phyloP scores from a whole-genome alignment of 1,139 yeast species.

The Diutina siamensis region DNA sequence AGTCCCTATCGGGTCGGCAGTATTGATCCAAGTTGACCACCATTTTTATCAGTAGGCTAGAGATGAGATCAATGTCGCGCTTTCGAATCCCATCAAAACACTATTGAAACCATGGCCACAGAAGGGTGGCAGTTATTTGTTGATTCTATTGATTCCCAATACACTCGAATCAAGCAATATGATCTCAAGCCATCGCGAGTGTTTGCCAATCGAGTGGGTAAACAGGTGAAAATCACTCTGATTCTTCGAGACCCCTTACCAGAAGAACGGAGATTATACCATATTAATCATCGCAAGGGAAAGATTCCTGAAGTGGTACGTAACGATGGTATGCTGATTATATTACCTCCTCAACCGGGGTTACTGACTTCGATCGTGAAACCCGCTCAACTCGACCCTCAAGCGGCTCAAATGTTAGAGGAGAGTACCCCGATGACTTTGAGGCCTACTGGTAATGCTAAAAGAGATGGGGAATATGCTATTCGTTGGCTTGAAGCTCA shows the following conservation, averaged over 20 bases:
- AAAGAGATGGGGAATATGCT: not conserved
- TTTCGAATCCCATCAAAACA: not conserved
- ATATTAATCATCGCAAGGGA: not conserved
- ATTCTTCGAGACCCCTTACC: slow-evolving; percentile 48
- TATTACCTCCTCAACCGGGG: not conserved
- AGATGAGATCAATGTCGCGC: not conserved
- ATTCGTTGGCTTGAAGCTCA: not conserved
- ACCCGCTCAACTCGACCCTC: not conserved
- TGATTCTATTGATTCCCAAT: slow-evolving; percentile 10
- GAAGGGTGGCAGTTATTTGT: slow-evolving; percentile 7
- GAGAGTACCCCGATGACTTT: not conserved
- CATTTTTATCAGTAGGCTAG: slow-evolving; percentile 7
- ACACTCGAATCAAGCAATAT: slow-evolving; percentile 19
- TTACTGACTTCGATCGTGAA: not conserved
- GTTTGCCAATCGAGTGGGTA: slow-evolving; percentile 50
- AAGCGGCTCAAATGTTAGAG: not conserved
- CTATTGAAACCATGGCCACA: not conserved
- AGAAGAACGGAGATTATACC: slow-evolving; percentile 40
- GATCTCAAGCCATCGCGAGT: slow-evolving; percentile 45
- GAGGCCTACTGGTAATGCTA: not conserved
- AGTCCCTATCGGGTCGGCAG: slow-evolving; percentile 28
- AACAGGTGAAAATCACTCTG: slow-evolving; percentile 36
- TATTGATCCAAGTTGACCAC: slow-evolving; percentile 28
- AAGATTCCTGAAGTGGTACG: not conserved
- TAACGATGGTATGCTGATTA: not conserved